Conservation (phyloP, 2,329 filamentous ascomycete species). For the Aspergillus glaucus region DNA sequence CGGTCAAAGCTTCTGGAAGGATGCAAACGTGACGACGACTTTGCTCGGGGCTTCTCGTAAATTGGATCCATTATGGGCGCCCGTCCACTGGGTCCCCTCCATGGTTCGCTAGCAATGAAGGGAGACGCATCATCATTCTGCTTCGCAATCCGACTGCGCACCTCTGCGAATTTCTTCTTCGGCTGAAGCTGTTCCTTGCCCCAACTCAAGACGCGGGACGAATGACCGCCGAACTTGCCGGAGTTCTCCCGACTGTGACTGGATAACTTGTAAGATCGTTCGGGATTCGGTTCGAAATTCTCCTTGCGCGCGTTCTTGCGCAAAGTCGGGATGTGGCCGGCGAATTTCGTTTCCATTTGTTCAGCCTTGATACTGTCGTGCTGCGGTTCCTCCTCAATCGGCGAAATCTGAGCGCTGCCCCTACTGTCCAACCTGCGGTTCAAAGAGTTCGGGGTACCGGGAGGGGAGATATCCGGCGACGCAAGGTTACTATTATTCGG, state of each 20-base stretch:
- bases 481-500: neutral
- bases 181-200: slow-evolving; percentile 33
- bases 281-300: neutral
- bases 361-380: slow-evolving; percentile 7
- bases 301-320: slow-evolving; percentile 13
- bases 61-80: slow-evolving; percentile 59
- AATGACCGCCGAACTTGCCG: slow-evolving; percentile 47
- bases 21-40: slow-evolving; percentile 49
- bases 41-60: slow-evolving; percentile 52
- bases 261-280: slow-evolving; percentile 5
- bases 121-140: slow-evolving; percentile 25
- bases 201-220: slow-evolving; percentile 24
- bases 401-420: slow-evolving; percentile 33
- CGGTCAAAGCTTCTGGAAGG: slow-evolving; percentile 15
- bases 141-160: slow-evolving; percentile 29
- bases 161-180: slow-evolving; percentile 29
- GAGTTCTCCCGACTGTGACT: slow-evolving; percentile 37
- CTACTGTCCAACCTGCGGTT: slow-evolving; percentile 17
- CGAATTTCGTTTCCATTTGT: slow-evolving; percentile 16
- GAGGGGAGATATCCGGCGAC: slow-evolving; percentile 38
- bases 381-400: slow-evolving; percentile 28
- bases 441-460: slow-evolving; percentile 35
- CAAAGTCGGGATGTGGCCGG: slow-evolving; percentile 24
- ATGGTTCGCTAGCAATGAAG: slow-evolving; percentile 48
- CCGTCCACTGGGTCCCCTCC: slow-evolving; percentile 69